Conservation (phyloP, 371 early-diverging fungal genomes). For the Circinella umbellata region DNA sequence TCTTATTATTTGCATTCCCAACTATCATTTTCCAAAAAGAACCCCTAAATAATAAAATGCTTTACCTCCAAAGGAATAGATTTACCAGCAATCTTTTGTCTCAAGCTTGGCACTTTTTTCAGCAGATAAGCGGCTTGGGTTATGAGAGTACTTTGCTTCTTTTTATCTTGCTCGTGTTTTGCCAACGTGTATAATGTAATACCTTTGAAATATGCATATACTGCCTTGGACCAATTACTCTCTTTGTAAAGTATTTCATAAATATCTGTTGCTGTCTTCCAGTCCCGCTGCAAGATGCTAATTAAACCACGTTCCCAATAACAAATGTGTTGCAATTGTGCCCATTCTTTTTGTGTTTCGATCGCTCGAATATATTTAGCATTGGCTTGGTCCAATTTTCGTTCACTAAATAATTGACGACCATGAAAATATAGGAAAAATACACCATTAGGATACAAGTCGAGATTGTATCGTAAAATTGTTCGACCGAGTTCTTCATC, state of each 20-base stretch:
- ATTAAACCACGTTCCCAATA: slow-evolving; percentile 70
- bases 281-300: slow-evolving; percentile 46
- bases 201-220: slow-evolving; percentile 66
- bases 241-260: slow-evolving; percentile 61
- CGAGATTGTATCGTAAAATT: slow-evolving; percentile 41
- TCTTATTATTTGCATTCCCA: no score
- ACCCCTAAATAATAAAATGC: background rate
- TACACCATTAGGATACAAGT: slow-evolving; percentile 56
- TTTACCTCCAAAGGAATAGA: slow-evolving; percentile 70
- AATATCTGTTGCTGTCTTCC: slow-evolving; percentile 51
- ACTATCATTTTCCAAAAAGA: no score
- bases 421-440: slow-evolving; percentile 65
- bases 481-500: slow-evolving; percentile 42
- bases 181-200: slow-evolving; percentile 47
- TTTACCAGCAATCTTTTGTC: slow-evolving; percentile 75
- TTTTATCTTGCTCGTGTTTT: slow-evolving; percentile 1
- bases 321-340: slow-evolving; percentile 69
- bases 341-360: slow-evolving; percentile 61
- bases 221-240: slow-evolving; percentile 75
- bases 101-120: slow-evolving; percentile 52
- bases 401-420: slow-evolving; percentile 48
- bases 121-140: slow-evolving; percentile 42
- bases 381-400: slow-evolving; percentile 53
- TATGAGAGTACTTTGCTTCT: slow-evolving; percentile 12
- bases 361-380: slow-evolving; percentile 42